Evolutionary conservation across 768 basidiomycete species (phyloP).

Genomic region (Trametes cingulata): DNA sequence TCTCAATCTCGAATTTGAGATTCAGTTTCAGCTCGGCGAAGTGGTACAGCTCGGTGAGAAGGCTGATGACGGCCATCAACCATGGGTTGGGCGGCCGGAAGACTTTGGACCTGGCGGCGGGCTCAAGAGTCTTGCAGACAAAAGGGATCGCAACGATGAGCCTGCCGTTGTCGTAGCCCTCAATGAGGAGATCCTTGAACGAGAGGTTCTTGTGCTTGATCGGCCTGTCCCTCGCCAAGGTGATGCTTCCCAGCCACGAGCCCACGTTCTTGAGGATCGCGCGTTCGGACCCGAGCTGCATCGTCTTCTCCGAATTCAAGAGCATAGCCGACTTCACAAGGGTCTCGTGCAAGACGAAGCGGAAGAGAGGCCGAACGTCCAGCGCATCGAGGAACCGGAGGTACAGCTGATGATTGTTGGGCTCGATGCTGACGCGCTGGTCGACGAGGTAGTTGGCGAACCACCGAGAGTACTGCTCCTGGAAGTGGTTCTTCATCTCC

Average conservation of each 20-base stretch:
- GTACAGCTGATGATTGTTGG: conserved; percentile 95
- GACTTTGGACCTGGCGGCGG: conserved; percentile 84
- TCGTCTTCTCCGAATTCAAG: conserved; percentile 89
- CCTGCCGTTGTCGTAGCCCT: conserved; percentile 91
- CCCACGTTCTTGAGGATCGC: conserved; percentile 90
- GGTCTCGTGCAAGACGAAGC: conserved; percentile 91
- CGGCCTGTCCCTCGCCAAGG: conserved; percentile 88
- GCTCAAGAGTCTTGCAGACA: conserved; percentile 95
- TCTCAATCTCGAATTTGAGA: conserved; percentile 98
- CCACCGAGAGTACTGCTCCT: conserved; percentile 86
- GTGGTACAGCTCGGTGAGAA: conserved; percentile 95
- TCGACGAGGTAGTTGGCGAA: conserved; percentile 98
- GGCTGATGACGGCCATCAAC: conserved; percentile 92
- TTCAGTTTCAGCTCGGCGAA: conserved; percentile 95
- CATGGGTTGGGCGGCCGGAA: conserved; percentile 98
- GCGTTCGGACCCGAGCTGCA: conserved; percentile 84
- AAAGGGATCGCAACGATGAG: conserved; percentile 95
- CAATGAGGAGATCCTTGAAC: conserved; percentile 95
- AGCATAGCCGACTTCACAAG: conserved; percentile 81
- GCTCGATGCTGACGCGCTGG: conserved; percentile 92
- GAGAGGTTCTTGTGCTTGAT: conserved; percentile 92
- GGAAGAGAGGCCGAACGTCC: conserved; percentile 62
- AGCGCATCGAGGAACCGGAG: conserved; percentile 90
- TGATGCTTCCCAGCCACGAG: conserved; percentile 92
- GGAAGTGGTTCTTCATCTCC: conserved; percentile 86